Base-by-base conservation (phyloP, 352 stramenopile species). In the Lagenidium sp. region DNA sequence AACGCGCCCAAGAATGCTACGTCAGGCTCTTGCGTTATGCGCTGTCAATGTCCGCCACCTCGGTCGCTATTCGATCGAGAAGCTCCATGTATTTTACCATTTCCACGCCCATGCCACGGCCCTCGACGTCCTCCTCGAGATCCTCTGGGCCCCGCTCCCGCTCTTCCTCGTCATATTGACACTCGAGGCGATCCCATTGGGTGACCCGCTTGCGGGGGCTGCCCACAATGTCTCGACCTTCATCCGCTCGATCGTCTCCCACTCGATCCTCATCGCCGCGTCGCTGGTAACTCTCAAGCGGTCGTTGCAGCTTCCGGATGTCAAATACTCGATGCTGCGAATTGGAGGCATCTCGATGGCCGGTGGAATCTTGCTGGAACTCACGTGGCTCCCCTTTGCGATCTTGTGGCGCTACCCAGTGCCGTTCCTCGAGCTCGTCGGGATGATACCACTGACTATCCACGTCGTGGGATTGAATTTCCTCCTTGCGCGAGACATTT, bases 31-130 rank as follows among this genome's bases (percentile, higher is more conserved):
- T n/a, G n/a, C n/a, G n/a, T n/a, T n/a, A n/a, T n/a, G n/a, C n/a
- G n/a, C n/a, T n/a, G n/a, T n/a, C n/a, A n/a, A n/a, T n/a, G n/a
- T n/a, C n/a, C n/a, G n/a, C n/a, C n/a, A n/a, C n/a, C n/a, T n/a
- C n/a, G 53, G 57, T 3, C 47, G 52, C 18, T 63, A 63, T 41
- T 66, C 53, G 10, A 18, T 62, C 18, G 53, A 45, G 16, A 55
- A 59, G 16, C 48, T 66, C 15, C 40, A 53, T 16, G 44, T 36
- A 21, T 44, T 63, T 4, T 32, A 18, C 38, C 39, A 53, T 22
- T 66, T 63, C 41, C 41, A 47, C 20, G 28, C 42, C 12, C n/a
- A 31, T 4, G 44, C 30, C 11, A 31, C 34, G n/a, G 25, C 57
- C 4, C 13, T 8, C 22, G 47, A 40, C 18, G 44, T 38, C 2